phyloP scores from a whole-genome alignment of 441 rosid genomes.

The Monsonia emarginata region DNA sequence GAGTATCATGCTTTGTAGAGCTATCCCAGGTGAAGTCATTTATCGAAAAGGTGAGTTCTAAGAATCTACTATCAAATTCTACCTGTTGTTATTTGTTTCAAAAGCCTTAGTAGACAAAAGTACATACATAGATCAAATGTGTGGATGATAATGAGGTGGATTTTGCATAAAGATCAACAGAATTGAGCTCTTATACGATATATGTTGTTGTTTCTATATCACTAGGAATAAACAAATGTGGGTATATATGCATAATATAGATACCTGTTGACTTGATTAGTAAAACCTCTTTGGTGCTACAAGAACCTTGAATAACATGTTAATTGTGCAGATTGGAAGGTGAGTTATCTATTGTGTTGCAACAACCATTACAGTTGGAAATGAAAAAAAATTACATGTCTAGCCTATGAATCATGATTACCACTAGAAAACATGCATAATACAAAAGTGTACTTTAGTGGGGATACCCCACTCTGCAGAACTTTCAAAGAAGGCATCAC shows the following conservation, averaged over 20 bases:
- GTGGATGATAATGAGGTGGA: neutral
- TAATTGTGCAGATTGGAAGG: too few species aligned
- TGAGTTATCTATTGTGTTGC: neutral
- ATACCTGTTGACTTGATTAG: neutral
- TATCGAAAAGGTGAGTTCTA: neutral
- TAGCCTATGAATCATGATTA: neutral
- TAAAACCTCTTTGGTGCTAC: neutral
- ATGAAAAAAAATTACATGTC: neutral
- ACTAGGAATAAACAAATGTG: neutral
- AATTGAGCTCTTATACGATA: too few species aligned
- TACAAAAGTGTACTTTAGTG: constrained; percentile 6
- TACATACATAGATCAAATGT: neutral
- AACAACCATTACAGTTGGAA: neutral
- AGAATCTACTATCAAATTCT: constrained; percentile 2
- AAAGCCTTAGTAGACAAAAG: neutral
- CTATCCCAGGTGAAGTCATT: neutral
- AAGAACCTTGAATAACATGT: neutral
- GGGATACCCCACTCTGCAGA: neutral
- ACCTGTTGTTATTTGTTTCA: neutral
- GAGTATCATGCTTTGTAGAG: neutral
- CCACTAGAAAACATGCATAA: neutral
- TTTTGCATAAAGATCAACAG: neutral
- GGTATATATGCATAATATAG: neutral
- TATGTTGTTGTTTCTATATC: too few species aligned
- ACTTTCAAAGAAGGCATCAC: constrained; percentile 14